Base-by-base conservation (phyloP, 2,329 filamentous ascomycete genomes). In the Dryadomyces quercus-mongolicae region DNA sequence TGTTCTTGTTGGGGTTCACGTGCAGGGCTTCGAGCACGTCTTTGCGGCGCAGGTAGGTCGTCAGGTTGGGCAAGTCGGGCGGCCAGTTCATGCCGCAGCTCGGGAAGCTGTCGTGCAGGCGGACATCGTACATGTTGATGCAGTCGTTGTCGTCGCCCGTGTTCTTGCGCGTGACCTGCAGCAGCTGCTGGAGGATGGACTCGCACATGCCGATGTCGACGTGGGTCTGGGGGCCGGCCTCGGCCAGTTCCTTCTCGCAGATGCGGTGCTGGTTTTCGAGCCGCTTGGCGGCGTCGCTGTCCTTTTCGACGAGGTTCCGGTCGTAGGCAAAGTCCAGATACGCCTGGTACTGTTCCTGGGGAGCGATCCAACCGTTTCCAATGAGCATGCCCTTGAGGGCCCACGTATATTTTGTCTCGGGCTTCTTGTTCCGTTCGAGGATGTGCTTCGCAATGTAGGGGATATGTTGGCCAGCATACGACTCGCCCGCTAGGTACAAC, bases 11-110 rank as follows among this genome's bases (percentile, higher is more conserved):
- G 0, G 76, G 65, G 63, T 89, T 86, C 68, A 98, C 81, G 66
- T 98, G 87, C 40, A 98, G 75, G 0, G 93, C 93, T 5, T 75
- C 64, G 25, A 81, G 74, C 15, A 98, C 93, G 49, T 95, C 89
- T n/a, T 74, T 64, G 55, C 84, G 84, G 55, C 88, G 86, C 52
- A 98, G 79, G 67, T 97, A 98, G 0, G 90, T 88, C 6, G 82
- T 88, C 21, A 98, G 80, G 51, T 78, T 66, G 49, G 70, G 69
- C 63, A 98, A 75, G 70, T 98, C 93, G 59, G 90, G 86, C 36
- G 93, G 93, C 94, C 94, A 98, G 71, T 90, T 92, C 91, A 95
- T 95, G 61, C 93, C 93, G 67, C 93, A 98, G 58, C 84, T 85
- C 5, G 88, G 86, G 67, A 81, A 89, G 7, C 72, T 73, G 68